A percentile compares a stretch with the other conserved stretches of the same genome.
These are phyloP conservation scores for Sporothrix brunneoviolacea DNA, from an alignment of 2,329 filamentous ascomycete species.

Conservation along the genomic window DNA sequence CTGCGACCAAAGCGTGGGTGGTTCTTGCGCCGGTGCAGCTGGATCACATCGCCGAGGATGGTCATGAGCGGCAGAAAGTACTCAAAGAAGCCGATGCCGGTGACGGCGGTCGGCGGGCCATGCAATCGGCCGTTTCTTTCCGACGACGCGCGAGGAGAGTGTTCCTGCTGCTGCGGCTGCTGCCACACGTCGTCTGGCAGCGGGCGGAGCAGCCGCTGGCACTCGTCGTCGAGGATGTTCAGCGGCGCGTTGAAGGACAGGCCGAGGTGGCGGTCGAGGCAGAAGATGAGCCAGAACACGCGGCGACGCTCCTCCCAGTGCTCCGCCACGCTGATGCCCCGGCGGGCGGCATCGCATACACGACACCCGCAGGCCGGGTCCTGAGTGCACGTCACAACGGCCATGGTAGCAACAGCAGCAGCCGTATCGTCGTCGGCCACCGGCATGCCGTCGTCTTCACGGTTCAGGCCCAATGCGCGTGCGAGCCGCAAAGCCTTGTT, in stretches of 20 bases:
- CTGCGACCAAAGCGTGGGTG: conserved; percentile 35
- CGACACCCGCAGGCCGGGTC: neutral
- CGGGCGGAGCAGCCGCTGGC: conserved; percentile 34
- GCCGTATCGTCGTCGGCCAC: neutral
- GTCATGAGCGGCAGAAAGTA: conserved; percentile 44
- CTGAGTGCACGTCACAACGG: neutral
- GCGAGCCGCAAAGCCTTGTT: conserved; percentile 36
- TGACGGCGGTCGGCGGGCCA: too few relatives aligned
- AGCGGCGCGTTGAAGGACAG: conserved; percentile 40
- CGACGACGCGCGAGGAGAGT: too few relatives aligned
- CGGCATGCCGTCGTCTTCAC: neutral
- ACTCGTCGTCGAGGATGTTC: conserved; percentile 39
- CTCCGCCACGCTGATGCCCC: conserved; percentile 26
- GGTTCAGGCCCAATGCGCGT: conserved; percentile 27
- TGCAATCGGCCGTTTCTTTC: too few relatives aligned
- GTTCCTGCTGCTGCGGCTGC: too few relatives aligned
- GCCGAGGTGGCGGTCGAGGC: conserved; percentile 40
- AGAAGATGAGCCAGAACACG: conserved; percentile 43
- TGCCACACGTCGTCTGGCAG: conserved; percentile 36
- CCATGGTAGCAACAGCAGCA: too few relatives aligned
- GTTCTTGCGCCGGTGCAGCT: conserved; percentile 36
- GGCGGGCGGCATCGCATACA: neutral
- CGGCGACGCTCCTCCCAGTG: conserved; percentile 39
- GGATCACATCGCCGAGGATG: conserved; percentile 42
- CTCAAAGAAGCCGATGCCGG: conserved; percentile 41